Base-by-base conservation (phyloP, 164 flowering plant species). In the Sedum album region DNA sequence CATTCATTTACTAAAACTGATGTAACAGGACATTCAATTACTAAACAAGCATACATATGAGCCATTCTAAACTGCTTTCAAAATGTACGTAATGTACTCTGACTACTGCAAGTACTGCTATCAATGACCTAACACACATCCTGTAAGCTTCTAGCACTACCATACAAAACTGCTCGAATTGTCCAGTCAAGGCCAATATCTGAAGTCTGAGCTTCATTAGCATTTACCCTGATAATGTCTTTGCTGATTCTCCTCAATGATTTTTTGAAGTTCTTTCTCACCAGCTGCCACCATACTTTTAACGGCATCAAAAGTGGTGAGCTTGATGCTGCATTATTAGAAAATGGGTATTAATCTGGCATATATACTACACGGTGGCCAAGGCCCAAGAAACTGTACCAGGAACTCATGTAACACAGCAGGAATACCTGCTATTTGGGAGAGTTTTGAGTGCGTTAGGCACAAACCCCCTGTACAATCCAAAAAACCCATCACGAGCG, bases 301-400 rank as follows among this genome's bases (percentile, higher is more conserved):
- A 17, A 4, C 48, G 2, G 87, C 69, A 72, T 91, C 98, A 48
- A 89, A 91, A n/a, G 91, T 84, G 4, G 98, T 91, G 61, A 91
- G 91, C 89, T 87, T 84, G 57, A 94, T 91, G 77, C 98, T 91
- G 98, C 83, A 84, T 68, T 28, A 39, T 36, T 35, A 21, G 21
- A 61, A 33, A 65, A 36, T 33, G 26, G 1, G 15, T 23, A 57
- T 57, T 10, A 57, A 57, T 10, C 23, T 57, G 62, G 14, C 6
- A 57, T 28, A 9, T 57, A 4, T 2, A 57, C 33, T 57, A 28
- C 18, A n/a, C 8, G 13, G 33, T 57, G 62, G 33, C 28, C 4
- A 11, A 57, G 31, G 33, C 28, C 4, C 2, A 57, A 14, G 2
- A 57, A 1, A 30, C 14, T 28, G 62, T 23, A 33, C 6, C 20